Base-by-base conservation (phyloP, 257 asterid genomes). In the Przewalskia tangutica region DNA sequence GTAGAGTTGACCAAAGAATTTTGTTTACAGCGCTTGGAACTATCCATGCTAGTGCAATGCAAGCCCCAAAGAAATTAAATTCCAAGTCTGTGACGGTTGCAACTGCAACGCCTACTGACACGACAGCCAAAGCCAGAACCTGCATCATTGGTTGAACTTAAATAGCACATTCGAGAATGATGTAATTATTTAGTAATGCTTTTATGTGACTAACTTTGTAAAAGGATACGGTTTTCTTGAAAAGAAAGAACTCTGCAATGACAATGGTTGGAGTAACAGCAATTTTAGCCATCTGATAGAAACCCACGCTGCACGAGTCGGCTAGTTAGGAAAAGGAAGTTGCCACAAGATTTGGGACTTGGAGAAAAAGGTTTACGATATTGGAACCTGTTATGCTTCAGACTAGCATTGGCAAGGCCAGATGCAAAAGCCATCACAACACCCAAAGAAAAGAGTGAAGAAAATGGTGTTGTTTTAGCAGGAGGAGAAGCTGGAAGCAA, bases 241-340 rank as follows among this genome's bases (percentile, higher is more conserved):
- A 94, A 56, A 94, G 94, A 73, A 89, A 7, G 79, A 92, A 94
- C 77, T 94, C 97, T 3, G 96, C 95, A 11, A 89, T 77, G 36
- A 93, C 98, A 42, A 94, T 93, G 78, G 97, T 93, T 36, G 98
- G 97, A 77, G 97, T 94, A 85, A 94, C 97, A 2, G 97, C 97
- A 79, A 93, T 94, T 83, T 94, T 94, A 32, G 98, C 97, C 98
- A 93, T 94, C 91, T 94, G 97, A 84, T 94, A 93, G 84, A 94
- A 94, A 83, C 98, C 97, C 68, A 93, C 97, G 82, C 98, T 94
- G 95, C 89, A 83, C 53, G 84, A 86, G 63, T 81, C 75, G 20
- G 53, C 50, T 4, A 86, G 85, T 85, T 82, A 89, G 89, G 59
- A 86, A 82, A 79, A 8, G 67, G 62, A 42, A 56, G 75, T 78